Percentiles rank a stretch among this genome's conserved stretches.
phyloP scores from a whole-genome alignment of 805 yeast genomes.

The Yarrowia osloensis region DNA sequence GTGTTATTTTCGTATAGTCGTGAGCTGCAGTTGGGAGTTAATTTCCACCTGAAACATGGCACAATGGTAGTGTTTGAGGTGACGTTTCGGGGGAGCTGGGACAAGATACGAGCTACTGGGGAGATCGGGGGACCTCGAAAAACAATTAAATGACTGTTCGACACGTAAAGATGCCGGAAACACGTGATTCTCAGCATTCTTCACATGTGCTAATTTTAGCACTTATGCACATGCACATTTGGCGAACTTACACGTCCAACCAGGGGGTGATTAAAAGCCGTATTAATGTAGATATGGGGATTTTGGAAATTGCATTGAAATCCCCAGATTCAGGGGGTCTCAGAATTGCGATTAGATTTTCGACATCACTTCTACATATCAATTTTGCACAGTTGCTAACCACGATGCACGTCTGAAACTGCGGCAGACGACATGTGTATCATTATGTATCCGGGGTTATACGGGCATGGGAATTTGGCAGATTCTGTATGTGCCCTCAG shows the following conservation, averaged over 20 bases:
- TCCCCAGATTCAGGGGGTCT: not conserved
- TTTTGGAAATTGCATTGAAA: not conserved
- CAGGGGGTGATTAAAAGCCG: not conserved
- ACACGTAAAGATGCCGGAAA: not conserved
- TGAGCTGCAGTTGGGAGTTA: conserved; percentile 14
- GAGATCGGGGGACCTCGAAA: too few relatives aligned
- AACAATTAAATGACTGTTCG: too few relatives aligned
- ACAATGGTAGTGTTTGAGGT: not conserved
- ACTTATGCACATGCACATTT: not conserved
- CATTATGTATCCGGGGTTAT: not conserved
- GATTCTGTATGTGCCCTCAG: too few relatives aligned
- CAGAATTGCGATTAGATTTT: not conserved
- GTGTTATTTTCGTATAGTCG: conserved; percentile 9
- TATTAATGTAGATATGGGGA: not conserved
- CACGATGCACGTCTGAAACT: not conserved
- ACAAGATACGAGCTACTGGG: too few relatives aligned
- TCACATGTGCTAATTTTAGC: not conserved
- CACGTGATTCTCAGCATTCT: not conserved
- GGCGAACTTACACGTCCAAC: not conserved
- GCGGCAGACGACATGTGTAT: not conserved
- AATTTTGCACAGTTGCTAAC: not conserved
- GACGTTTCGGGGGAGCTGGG: too few relatives aligned
- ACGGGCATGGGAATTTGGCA: too few relatives aligned
- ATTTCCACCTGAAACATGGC: conserved; percentile 10
- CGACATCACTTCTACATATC: too few relatives aligned